Evolutionary conservation across 2,329 filamentous ascomycete species (phyloP), one percentile per base, ranked within the genome.

Genomic region (Zymoseptoria brevis): DNA sequence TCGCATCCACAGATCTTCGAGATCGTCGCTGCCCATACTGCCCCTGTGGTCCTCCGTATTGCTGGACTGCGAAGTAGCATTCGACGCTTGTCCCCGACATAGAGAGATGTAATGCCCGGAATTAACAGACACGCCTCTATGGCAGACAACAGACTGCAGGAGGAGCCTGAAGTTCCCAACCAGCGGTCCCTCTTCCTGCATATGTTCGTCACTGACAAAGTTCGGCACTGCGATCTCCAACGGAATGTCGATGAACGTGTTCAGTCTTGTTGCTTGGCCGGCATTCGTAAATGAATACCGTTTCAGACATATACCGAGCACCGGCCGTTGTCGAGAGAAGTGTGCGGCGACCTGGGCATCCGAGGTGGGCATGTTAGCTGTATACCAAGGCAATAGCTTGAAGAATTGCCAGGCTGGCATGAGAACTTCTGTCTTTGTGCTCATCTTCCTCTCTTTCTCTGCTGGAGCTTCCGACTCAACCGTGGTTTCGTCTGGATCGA

Each of bases 371-470:
- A 80, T 79, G 57, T 85, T 83, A 66, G 86, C 80, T 1, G 90
- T 90, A 71, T 96, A 91, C 92, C 92, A 96, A 26, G 92, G 92
- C 67, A 96, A 90, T 24, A 97, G 78, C 69, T 89, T 90, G 75
- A 96, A 97, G 70, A 97, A 96, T 69, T 96, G 93, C 91, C 92
- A 97, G 1, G 94, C 94, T 45, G 93, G 93, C 78, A 97, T 96
- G 60, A 93, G 87, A 13, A 97, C 88, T 68, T 96, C 92, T 70
- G 93, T 96, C 64, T 81, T 66, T 9, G 69, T 68, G 62, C 68
- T 69, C 60, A 71, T 59, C 58, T 70, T 68, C 41, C 69, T 54
- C 48, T 62, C 58, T 54, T 65, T 62, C 50, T 54, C 51, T 54
- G 70, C 63, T 50, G 52, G 45, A 11, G 57, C 48, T 8, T 57